Conservation (phyloP, 805 yeast species). For the Saturnispora besseyi region DNA sequence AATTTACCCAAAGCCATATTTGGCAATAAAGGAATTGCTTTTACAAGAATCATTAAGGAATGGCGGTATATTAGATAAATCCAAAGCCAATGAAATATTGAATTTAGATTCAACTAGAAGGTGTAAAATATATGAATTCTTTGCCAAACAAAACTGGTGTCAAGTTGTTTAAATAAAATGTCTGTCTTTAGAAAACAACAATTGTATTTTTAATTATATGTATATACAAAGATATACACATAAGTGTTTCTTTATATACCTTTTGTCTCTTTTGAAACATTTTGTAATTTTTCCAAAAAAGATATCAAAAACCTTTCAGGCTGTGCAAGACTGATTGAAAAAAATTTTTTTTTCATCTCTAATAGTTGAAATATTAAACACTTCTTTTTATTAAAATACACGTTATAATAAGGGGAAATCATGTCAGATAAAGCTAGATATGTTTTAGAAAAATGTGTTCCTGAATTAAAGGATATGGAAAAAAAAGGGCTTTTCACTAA, state of each 20-base stretch:
- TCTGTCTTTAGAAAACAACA: neutral
- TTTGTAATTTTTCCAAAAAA: neutral
- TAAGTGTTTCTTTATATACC: neutral
- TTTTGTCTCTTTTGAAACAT: neutral
- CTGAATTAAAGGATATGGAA: constrained; percentile 84
- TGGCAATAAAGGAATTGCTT: constrained; percentile 83
- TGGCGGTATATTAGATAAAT: constrained; percentile 76
- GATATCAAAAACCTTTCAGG: neutral
- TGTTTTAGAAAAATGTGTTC: constrained; percentile 62
- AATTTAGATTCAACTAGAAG: constrained; percentile 84
- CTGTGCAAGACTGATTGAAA: neutral
- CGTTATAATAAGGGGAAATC: neutral
- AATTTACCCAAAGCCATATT: constrained; percentile 85
- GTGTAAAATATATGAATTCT: constrained; percentile 83
- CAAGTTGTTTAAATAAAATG: constrained; percentile 12
- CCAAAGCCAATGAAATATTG: constrained; percentile 73
- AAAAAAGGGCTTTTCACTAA: constrained; percentile 74
- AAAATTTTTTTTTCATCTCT: neutral
- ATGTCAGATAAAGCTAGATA: constrained; percentile 41
- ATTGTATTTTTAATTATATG: constrained; percentile 2
- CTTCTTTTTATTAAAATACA: neutral
- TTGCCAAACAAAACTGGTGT: constrained; percentile 87
- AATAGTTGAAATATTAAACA: neutral
- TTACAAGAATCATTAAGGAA: constrained; percentile 80
- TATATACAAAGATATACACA: neutral